Conservation (phyloP, 495 filamentous ascomycete genomes). For the Coniosporium apollinis region DNA sequence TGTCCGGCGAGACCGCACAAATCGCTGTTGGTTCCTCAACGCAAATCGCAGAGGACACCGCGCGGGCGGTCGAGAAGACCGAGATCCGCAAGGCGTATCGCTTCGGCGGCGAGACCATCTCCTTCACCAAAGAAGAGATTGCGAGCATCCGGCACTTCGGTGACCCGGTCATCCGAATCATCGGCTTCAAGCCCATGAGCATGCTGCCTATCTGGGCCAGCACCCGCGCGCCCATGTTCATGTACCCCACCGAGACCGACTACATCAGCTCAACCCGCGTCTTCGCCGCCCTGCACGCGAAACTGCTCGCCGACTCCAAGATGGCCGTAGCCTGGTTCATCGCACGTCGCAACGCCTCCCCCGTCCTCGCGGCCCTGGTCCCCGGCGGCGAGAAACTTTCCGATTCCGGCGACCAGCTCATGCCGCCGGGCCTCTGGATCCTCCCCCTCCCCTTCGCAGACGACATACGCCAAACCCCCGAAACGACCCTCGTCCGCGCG, state of each 20-base stretch:
- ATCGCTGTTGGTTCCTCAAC: constrained; percentile 59
- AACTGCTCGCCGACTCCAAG: constrained; percentile 59
- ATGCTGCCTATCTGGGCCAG: constrained; percentile 74
- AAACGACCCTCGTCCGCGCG: constrained; percentile 37
- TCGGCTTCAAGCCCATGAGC: constrained; percentile 78
- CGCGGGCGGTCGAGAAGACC: constrained; percentile 54
- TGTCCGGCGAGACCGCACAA: constrained; percentile 66
- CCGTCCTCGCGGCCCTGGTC: constrained; percentile 62
- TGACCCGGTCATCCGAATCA: constrained; percentile 66
- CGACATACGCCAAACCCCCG: constrained; percentile 64
- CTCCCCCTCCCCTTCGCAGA: constrained; percentile 80
- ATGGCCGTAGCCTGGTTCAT: constrained; percentile 84
- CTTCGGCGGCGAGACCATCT: constrained; percentile 78
- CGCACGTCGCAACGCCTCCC: constrained; percentile 58
- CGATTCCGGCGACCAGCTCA: constrained; percentile 45
- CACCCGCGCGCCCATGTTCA: constrained; percentile 68
- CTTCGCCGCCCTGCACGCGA: constrained; percentile 81
- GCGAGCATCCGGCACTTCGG: constrained; percentile 61
- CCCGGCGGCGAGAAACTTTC: constrained; percentile 52
- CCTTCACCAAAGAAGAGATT: constrained; percentile 71
- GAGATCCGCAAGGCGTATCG: constrained; percentile 90
- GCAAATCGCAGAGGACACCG: constrained; percentile 56
- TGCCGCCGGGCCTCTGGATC: constrained; percentile 81
- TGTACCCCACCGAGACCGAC: constrained; percentile 85
- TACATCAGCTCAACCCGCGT: constrained; percentile 83